phyloP scores from a whole-genome alignment of 805 yeast genomes.

The Alloascoidea africana region DNA sequence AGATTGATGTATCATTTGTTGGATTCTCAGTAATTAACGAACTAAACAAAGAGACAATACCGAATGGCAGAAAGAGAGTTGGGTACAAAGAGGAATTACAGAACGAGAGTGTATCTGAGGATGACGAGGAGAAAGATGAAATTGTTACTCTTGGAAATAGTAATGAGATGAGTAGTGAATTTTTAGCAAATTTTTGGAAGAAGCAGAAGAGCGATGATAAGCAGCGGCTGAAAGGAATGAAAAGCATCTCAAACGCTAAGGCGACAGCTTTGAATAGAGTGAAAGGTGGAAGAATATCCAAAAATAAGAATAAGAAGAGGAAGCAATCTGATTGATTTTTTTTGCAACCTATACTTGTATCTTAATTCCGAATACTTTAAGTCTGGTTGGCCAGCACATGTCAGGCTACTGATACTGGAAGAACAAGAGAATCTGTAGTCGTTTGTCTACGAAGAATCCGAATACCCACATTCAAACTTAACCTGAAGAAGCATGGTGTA shows the following conservation, averaged over 20 bases:
- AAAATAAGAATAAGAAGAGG: no score
- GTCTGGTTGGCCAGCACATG: no score
- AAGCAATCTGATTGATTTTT: no score
- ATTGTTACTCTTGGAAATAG: neutral
- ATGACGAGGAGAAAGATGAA: neutral
- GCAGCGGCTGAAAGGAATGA: neutral
- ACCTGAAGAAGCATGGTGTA: no score
- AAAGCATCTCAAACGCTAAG: neutral
- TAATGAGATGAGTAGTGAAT: neutral
- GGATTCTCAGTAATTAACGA: neutral
- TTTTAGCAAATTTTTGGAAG: neutral
- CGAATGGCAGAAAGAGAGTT: slow-evolving; percentile 3
- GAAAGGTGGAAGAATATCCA: no score
- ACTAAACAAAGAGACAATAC: neutral
- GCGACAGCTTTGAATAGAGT: no score
- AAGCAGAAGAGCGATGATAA: neutral
- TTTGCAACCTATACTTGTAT: no score
- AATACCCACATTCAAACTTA: no score
- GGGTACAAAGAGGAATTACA: slow-evolving; percentile 1
- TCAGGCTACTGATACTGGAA: no score
- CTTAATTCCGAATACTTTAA: no score
- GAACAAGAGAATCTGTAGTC: no score
- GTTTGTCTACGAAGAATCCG: no score
- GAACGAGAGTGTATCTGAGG: slow-evolving; percentile 2
- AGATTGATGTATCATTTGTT: slow-evolving; percentile 1